Conservation (phyloP, 441 rosid genomes). For the Pelargonium citronellum region DNA sequence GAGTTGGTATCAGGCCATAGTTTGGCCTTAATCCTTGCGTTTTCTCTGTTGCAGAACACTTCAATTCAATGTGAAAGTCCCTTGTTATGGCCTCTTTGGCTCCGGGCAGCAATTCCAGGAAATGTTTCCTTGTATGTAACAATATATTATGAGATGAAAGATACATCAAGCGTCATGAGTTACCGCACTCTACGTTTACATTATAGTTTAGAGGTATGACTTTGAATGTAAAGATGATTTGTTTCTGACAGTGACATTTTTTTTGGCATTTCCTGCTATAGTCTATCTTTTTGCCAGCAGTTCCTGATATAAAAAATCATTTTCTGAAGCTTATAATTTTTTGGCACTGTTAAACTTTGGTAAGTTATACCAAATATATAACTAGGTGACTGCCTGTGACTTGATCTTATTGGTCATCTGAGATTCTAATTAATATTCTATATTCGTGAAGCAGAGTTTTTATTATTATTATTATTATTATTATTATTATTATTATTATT, state of each 20-base stretch:
- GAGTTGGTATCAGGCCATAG: conserved; percentile 20
- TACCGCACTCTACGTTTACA: conserved; percentile 84
- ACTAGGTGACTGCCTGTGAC: not conserved
- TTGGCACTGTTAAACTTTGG: not conserved
- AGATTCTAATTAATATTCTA: conserved; percentile 8
- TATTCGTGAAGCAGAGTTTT: not conserved
- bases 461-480: no score
- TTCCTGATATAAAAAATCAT: conserved; percentile 2
- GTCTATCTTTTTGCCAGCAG: not conserved
- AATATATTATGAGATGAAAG: conserved; percentile 82
- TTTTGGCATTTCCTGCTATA: not conserved
- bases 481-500: no score
- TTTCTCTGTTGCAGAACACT: conserved; percentile 50
- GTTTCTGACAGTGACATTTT: not conserved
- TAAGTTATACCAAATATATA: not conserved
- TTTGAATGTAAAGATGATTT: not conserved
- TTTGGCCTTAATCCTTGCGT: conserved; percentile 22
- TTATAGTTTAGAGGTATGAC: conserved; percentile 63
- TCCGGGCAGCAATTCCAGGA: conserved; percentile 92
- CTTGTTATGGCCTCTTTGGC: conserved; percentile 86
- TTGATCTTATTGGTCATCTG: conserved; percentile 1
- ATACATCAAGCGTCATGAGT: conserved; percentile 65
- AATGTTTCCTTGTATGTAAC: conserved; percentile 51
- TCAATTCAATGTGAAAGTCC: conserved; percentile 49
- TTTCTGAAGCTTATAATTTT: not conserved